Base-by-base conservation (phyloP, 2,329 filamentous ascomycete genomes). In the Thielaviopsis musarum region DNA sequence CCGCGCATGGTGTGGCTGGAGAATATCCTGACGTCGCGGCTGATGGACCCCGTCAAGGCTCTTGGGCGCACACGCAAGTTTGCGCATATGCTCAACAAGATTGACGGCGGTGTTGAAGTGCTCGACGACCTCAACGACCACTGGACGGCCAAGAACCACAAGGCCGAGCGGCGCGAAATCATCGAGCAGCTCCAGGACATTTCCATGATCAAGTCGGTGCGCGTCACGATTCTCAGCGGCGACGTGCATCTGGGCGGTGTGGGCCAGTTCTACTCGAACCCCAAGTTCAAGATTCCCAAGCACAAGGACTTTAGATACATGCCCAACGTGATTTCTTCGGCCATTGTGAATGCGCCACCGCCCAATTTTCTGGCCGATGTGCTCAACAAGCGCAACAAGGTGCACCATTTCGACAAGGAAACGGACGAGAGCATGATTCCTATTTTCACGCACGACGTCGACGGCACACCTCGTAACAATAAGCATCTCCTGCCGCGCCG, bases 351-450 rank as follows among this genome's bases (percentile, higher is more conserved):
- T 68, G 84, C 86, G 15, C 93, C 94, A 5, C 88, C 91, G 19
- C 86, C 91, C 0, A 87, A 93, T 57, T 75, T 94, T 67, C 79
- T 97, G 74, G 89, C 89, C 5, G 91, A 98, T 70, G 80, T 95
- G 57, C 78, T 98, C 62, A 96, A 97, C 74, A 93, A 87, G 74
- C 82, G 93, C 28, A 96, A 96, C 75, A 96, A 85, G 70, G 70
- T 86, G 1, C 83, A 86, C 65, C 82, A 86, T 65, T 81, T 86
- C 60, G 82, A 86, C 69, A 76, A 77, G 62, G 76, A 91, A 59
- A 98, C 93, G 0, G 88, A 97, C 60, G 93, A 98, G 71, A 83
- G 88, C 70, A 94, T 98, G 88, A 93, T 97, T 52, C 89, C 91
- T 0, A 83, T 98, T 62, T 98, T 98, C 69, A 81, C 79, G 1